phyloP scores from a whole-genome alignment of 345 rosid species.

The Brassica carinata region DNA sequence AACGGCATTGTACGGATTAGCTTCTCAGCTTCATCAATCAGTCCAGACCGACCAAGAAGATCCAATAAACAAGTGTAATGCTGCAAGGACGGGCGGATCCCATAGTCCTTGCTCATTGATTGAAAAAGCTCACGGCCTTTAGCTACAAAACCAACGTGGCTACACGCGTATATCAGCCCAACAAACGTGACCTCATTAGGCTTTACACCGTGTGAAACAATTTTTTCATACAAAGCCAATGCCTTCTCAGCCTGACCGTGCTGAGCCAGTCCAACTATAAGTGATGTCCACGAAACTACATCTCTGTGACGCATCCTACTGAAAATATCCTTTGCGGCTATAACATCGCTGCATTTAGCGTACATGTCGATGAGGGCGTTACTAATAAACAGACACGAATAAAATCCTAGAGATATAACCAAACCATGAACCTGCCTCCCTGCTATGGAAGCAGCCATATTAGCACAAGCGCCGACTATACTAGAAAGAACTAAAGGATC shows the following conservation, averaged over 20 bases:
- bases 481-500: conserved; percentile 84
- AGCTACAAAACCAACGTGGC: conserved; percentile 70
- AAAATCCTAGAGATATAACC: conserved; percentile 55
- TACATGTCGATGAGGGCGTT: conserved; percentile 84
- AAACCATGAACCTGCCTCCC: conserved; percentile 72
- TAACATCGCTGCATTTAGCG: conserved; percentile 75
- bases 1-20: conserved; percentile 64
- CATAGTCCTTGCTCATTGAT: conserved; percentile 57
- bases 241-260: conserved; percentile 73
- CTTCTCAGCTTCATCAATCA: conserved; percentile 66
- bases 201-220: conserved; percentile 63
- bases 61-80: conserved; percentile 81
- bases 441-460: conserved; percentile 57
- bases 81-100: conserved; percentile 65
- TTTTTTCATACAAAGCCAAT: conserved; percentile 58
- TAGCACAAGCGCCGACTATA: conserved; percentile 71
- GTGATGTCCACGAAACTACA: conserved; percentile 84
- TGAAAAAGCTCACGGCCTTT: conserved; percentile 64
- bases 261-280: conserved; percentile 80
- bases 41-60: conserved; percentile 80
- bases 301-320: conserved; percentile 52
- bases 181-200: conserved; percentile 83
- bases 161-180: conserved; percentile 79
- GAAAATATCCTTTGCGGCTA: conserved; percentile 60
- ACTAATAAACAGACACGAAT: conserved; percentile 63